Base-by-base conservation (phyloP, 805 yeast species). In the Saturnispora gosingensis region DNA sequence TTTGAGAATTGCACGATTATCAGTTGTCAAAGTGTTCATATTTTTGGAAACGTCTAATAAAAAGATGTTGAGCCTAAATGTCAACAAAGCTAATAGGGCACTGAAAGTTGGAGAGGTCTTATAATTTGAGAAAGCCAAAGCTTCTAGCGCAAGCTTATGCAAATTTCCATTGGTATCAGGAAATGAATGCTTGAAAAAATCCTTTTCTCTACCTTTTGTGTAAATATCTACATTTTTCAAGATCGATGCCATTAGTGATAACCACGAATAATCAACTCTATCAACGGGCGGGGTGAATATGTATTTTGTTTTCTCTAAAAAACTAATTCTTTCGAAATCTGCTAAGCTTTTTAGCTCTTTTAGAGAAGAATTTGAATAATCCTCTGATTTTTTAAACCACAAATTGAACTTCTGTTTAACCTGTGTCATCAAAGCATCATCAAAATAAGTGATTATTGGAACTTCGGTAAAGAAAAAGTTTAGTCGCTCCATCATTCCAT, bases 401-500 rank as follows among this genome's bases (percentile, higher is more conserved):
- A 39, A 45, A 27, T 46, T 15, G 25, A 63, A 60, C 11, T 40
- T 39, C 4, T 43, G 9, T 18, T 50, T 43, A 11, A 58, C 39
- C 24, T 42, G 32, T 6, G 36, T 42, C 43, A 56, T 50, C n/a
- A 56, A 58, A 10, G 61, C 43, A 15, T 53, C 43, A 3, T 45
- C 50, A 40, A 53, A 39, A 42, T 54, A 54, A 13, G 61, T 47
- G 4, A 60, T 25, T 3, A 13, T 13, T 43, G 58, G 58, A 40
- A 63, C 45, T n/a, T 58, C 16, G 6, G 22, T 22, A 8, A 46
- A 53, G 25, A 61, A 60, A 32, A 53, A 58, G 1, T 45, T 49
- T 3, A 63, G 9, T 32, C 60, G 44, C 45, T 62, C 64, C 18
- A 49, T 24, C 24, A 59, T 38, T 0, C 62, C 63, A 5, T 53